Evolutionary conservation across 2,329 filamentous ascomycete species (phyloP), one percentile per base, ranked within the genome.

Genomic region (Grosmannia serpens): DNA sequence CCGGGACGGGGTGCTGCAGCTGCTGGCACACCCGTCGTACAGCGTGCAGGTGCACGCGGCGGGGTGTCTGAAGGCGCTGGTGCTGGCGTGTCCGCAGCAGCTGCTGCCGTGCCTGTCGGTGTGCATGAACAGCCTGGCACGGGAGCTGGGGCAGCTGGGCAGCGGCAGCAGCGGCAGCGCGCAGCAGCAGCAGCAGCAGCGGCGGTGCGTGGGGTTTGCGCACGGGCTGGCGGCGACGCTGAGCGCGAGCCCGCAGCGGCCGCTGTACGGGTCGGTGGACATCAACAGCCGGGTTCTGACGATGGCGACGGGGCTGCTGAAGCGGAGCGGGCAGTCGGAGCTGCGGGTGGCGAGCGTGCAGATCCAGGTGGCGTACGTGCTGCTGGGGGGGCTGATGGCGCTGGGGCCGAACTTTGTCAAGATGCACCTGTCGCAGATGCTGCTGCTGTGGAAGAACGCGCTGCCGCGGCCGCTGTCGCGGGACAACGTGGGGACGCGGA

Each of bases 351-450:
- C 94, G 8, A 89, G 89, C 66, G 96, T 91, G 1, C 94, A 99
- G 68, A 91, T 99, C 27, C 94, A 99, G 69, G 91, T 99, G 2
- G 94, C 94, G 6, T 99, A 94, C 92, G 95, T 95, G 53, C 76
- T 99, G 59, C 95, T 99, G 53, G 94, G 95, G 44, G 94, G 95
- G 0, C 75, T 99, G 58, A 97, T 97, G 92, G 91, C 91, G 0
- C 80, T 99, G 1, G 94, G 94, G 0, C 92, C 94, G 4, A 97
- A 96, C 70, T 99, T 99, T 70, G 92, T 97, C 71, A 99, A 99
- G 73, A 97, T 97, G 27, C 94, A 99, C 71, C 80, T 99, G 9
- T 92, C 91, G 2, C 94, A 99, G 68, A 78, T 99, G 26, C 83
- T 99, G 58, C 76, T 99, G 10, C 76, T 99, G 8, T 99, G 94